Percentiles rank a stretch among this genome's conserved stretches.
phyloP scores from a whole-genome alignment of 495 filamentous ascomycete genomes.

The Aspergillus biplanus region DNA sequence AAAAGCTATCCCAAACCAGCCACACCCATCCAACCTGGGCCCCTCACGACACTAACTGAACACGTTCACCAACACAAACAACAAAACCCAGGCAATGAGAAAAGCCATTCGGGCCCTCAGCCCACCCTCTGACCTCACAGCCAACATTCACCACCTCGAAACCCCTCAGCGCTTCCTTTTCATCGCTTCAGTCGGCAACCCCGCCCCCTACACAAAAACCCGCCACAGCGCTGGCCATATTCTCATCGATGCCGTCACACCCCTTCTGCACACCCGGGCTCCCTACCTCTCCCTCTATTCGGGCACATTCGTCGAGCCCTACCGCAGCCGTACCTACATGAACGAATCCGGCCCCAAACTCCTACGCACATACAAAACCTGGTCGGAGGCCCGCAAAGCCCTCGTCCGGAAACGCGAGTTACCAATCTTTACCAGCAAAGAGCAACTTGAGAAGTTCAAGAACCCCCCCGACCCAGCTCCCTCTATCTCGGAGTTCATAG shows the following conservation, averaged over 20 bases:
- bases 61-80: not conserved
- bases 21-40: not conserved
- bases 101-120: not conserved
- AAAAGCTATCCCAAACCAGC: not conserved
- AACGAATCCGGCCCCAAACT: constrained; percentile 66
- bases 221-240: constrained; percentile 81
- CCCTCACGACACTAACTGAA: too few species aligned
- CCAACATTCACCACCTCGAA: constrained; percentile 13
- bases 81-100: constrained; percentile 15
- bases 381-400: constrained; percentile 31
- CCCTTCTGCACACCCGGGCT: constrained; percentile 46
- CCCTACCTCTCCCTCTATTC: constrained; percentile 52
- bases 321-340: constrained; percentile 74
- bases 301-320: constrained; percentile 48
- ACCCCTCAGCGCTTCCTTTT: constrained; percentile 53
- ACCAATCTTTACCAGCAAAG: too few species aligned
- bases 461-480: too few species aligned
- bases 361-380: constrained; percentile 41
- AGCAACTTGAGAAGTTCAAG: too few species aligned
- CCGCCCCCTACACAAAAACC: constrained; percentile 63
- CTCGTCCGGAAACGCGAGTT: not conserved
- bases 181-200: constrained; percentile 77
- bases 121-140: too few species aligned
- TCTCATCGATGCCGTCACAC: constrained; percentile 60
- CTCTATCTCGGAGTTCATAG: too few species aligned